Evolutionary conservation across 106 monocot genomes (phyloP), one percentile per base, ranked within the genome.

Genomic region (Apostasia ramifera): DNA sequence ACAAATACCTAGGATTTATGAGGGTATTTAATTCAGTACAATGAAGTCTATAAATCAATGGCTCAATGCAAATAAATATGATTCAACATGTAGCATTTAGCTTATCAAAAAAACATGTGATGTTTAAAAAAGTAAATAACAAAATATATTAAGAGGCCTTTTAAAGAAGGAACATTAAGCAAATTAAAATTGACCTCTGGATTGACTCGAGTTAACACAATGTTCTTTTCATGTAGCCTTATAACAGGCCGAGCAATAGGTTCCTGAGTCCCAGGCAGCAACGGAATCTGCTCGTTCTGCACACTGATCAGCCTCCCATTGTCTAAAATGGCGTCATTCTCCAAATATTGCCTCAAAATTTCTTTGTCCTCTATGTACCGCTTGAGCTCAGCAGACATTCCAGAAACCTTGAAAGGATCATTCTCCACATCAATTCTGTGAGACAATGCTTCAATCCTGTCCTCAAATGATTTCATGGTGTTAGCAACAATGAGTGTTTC

Each of bases 381-480:
- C 66, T 91, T 91, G 58, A 91, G 79, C 69, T 95, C 95, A 2
- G 95, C 88, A 3, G 88, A 88, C 95, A 95, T 91, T 55, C 91
- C 95, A 1, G 91, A 86, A 55, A 95, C 66, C 75, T 84, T 85
- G 5, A 73, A 55, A 9, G 83, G 80, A 72, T 95, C 95, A 44
- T 78, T 66, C 71, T 91, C 95, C 0, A 8, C 78, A 52, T 86
- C 88, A 44, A 95, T 91, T 80, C 80, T 83, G 48, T 84, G 74
- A 61, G 95, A 86, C 4, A 95, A 70, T 1, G 71, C 79, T 12
- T 91, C 95, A 39, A 95, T 95, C 37, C 71, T 76, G 72, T 86
- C 88, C 73, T 95, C 95, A 41, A 95, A 91, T 1, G 95, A 95
- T 70, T 91, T 95, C 91, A 91, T 91, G 39, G 95, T 88, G 76